These are phyloP conservation scores for Saccharomycopsis vini DNA, from an alignment of 805 yeast genomes.

Conservation along the genomic window DNA sequence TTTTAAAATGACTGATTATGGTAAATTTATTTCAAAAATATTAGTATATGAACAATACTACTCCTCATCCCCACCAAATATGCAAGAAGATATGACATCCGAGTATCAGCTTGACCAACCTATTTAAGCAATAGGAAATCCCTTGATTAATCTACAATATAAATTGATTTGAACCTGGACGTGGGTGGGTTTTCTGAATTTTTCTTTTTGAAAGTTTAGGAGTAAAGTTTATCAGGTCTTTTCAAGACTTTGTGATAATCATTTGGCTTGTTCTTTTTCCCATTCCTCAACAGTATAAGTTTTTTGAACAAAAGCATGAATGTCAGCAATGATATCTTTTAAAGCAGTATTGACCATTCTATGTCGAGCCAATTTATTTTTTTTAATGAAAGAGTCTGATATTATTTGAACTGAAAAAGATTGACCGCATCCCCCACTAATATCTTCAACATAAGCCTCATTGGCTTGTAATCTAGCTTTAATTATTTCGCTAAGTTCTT, in stretches of 20 bases:
- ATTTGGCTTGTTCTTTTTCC: conserved; percentile 29
- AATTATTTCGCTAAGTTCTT: conserved; percentile 12
- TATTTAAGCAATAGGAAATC: too few species aligned
- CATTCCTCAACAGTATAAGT: conserved; percentile 86
- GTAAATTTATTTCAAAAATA: too few species aligned
- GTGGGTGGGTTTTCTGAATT: too few species aligned
- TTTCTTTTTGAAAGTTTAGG: neutral
- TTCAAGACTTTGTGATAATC: neutral
- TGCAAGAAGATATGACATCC: too few species aligned
- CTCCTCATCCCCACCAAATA: too few species aligned
- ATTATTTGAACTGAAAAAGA: conserved; percentile 93
- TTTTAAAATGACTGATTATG: too few species aligned
- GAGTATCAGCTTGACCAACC: too few species aligned
- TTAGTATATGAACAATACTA: too few species aligned
- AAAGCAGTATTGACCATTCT: conserved; percentile 73
- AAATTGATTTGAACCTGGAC: too few species aligned
- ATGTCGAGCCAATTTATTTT: conserved; percentile 79
- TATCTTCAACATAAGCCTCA: conserved; percentile 30
- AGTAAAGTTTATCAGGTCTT: neutral
- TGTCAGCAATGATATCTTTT: conserved; percentile 73
- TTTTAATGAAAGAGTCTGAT: conserved; percentile 58
- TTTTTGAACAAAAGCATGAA: conserved; percentile 95
- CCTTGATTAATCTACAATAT: too few species aligned
- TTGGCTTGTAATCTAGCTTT: conserved; percentile 16
- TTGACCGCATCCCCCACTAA: conserved; percentile 92